These are phyloP conservation scores for Rubroboletus satanas DNA, from an alignment of 768 basidiomycete genomes.

Conservation along the genomic window DNA sequence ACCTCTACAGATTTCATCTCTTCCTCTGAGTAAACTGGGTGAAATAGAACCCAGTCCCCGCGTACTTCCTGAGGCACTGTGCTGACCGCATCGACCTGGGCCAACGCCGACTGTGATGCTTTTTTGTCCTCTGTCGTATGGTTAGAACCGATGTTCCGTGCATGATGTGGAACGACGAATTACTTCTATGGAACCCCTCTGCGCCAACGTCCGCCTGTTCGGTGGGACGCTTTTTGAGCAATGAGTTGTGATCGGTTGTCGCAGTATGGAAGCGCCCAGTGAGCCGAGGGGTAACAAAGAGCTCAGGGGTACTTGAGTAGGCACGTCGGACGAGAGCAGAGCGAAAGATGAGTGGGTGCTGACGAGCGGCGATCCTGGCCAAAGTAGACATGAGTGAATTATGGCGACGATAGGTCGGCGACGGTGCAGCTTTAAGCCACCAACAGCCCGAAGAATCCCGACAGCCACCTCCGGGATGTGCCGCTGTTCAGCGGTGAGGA, in stretches of 20 bases:
- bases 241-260: slow-evolving; percentile 18
- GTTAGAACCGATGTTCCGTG: not conserved
- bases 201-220: slow-evolving; percentile 27
- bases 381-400: slow-evolving; percentile 15
- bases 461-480: slow-evolving; percentile 17
- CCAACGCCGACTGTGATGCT: slow-evolving; percentile 13
- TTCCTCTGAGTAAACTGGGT: slow-evolving; percentile 81
- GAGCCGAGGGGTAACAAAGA: not conserved
- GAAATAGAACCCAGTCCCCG: slow-evolving; percentile 90
- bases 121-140: slow-evolving; percentile 25
- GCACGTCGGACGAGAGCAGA: slow-evolving; percentile 8
- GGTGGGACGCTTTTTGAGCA: slow-evolving; percentile 20
- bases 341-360: slow-evolving; percentile 4
- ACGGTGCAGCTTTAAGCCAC: slow-evolving; percentile 19
- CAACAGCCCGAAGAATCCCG: slow-evolving; percentile 23
- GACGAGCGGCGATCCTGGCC: slow-evolving; percentile 10
- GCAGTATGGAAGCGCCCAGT: slow-evolving; percentile 25
- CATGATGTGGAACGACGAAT: not conserved
- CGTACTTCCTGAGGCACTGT: slow-evolving; percentile 53
- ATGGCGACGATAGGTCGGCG: no score
- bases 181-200: slow-evolving; percentile 37
- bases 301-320: slow-evolving; percentile 3
- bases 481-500: slow-evolving; percentile 6
- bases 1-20: slow-evolving; percentile 75
- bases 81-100: slow-evolving; percentile 42